Percentiles rank a stretch among this genome's conserved stretches.
These are phyloP conservation scores for Wickerhamomyces pijperi DNA, from an alignment of 805 yeast species.

Conservation along the genomic window DNA sequence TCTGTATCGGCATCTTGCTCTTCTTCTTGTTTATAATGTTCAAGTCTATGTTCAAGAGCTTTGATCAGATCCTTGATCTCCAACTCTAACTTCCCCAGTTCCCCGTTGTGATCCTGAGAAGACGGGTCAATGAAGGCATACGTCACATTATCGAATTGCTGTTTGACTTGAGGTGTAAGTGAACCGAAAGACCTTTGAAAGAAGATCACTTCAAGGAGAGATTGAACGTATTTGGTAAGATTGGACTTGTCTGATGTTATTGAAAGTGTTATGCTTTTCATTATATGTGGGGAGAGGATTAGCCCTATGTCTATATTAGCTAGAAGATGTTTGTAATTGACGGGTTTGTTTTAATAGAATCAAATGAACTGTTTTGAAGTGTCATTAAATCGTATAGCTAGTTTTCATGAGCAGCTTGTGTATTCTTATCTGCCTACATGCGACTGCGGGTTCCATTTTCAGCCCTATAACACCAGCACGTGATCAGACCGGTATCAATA, in stretches of 20 bases:
- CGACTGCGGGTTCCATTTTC: too few species aligned
- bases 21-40: constrained; percentile 4
- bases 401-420: too few species aligned
- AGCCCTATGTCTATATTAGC: too few species aligned
- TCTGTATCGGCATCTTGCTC: constrained; percentile 8
- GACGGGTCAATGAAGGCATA: constrained; percentile 21
- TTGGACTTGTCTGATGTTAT: neutral
- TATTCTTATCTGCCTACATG: too few species aligned
- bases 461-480: too few species aligned
- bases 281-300: neutral
- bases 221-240: constrained; percentile 17
- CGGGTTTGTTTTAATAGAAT: too few species aligned
- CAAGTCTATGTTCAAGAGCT: constrained; percentile 19
- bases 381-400: too few species aligned
- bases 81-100: constrained; percentile 36
- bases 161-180: constrained; percentile 37
- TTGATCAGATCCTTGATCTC: constrained; percentile 26
- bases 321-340: too few species aligned
- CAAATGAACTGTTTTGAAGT: too few species aligned
- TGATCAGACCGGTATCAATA: too few species aligned
- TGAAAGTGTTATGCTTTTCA: constrained; percentile 6
- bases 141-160: constrained; percentile 44
- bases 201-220: constrained; percentile 54
- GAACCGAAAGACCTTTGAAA: constrained; percentile 63
- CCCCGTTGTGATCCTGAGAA: constrained; percentile 15